Evolutionary conservation across 2,329 filamentous ascomycete species (phyloP).

Genomic region (Trichocomaceae sp.): DNA sequence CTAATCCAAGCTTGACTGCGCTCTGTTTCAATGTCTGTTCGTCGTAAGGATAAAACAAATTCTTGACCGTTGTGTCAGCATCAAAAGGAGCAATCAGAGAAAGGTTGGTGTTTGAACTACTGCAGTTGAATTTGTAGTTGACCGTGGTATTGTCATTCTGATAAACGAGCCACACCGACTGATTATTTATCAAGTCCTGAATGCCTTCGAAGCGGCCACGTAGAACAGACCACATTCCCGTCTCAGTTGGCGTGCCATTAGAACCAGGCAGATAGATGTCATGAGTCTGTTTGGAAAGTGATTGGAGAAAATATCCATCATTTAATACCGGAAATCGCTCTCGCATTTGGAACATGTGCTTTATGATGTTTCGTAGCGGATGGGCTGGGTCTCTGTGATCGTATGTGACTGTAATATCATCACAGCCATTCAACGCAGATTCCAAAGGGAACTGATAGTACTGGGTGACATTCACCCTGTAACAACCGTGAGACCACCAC

Average conservation of each 20-base stretch:
- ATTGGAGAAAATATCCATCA: conserved; percentile 51
- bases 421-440: conserved; percentile 48
- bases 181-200: conserved; percentile 48
- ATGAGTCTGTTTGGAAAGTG: conserved; percentile 52
- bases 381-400: conserved; percentile 59
- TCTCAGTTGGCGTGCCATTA: conserved; percentile 48
- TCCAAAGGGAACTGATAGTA: conserved; percentile 55
- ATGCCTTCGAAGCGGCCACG: conserved; percentile 46
- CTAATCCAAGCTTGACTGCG: conserved; percentile 41
- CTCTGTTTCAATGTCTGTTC: conserved; percentile 46
- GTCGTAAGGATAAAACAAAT: conserved; percentile 46
- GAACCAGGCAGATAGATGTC: conserved; percentile 49
- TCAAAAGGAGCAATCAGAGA: conserved; percentile 53
- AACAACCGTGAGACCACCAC: conserved; percentile 61
- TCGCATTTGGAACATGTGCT: conserved; percentile 56
- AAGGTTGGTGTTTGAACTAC: conserved; percentile 30
- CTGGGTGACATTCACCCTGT: conserved; percentile 50
- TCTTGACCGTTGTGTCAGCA: conserved; percentile 51
- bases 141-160: conserved; percentile 43
- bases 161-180: conserved; percentile 42
- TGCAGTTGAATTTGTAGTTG: conserved; percentile 54
- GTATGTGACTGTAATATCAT: conserved; percentile 50
- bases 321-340: conserved; percentile 52
- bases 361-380: conserved; percentile 55
- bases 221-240: conserved; percentile 55